These are phyloP conservation scores for Scheffersomyces quercinus DNA, from an alignment of 1,139 yeast genomes.

Conservation along the genomic window DNA sequence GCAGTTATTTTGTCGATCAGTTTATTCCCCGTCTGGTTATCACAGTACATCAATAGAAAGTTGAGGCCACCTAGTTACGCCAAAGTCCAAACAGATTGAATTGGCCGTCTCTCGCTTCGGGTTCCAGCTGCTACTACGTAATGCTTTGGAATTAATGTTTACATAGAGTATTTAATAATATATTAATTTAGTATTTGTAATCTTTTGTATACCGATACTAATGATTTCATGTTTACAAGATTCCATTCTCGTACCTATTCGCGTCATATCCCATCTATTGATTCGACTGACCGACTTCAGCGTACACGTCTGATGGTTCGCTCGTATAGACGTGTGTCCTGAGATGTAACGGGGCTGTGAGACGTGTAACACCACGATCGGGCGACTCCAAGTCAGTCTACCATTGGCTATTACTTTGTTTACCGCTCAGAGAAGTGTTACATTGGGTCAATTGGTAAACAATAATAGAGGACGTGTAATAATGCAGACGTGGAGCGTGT, in stretches of 20 bases:
- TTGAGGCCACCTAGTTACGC: conserved; percentile 95
- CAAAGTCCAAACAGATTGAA: conserved; percentile 77
- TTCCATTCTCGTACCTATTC: too few relatives aligned
- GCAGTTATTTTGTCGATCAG: conserved; percentile 66
- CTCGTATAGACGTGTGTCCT: too few relatives aligned
- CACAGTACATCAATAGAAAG: conserved; percentile 69
- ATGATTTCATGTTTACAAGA: background rate
- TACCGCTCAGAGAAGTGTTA: background rate
- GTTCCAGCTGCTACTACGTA: too few relatives aligned
- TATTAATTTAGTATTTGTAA: background rate
- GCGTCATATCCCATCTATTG: too few relatives aligned
- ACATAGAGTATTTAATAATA: background rate
- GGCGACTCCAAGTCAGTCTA: too few relatives aligned
- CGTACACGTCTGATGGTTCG: too few relatives aligned
- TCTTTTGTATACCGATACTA: background rate
- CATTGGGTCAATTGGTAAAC: background rate
- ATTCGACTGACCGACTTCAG: too few relatives aligned
- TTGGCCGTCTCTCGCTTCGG: background rate
- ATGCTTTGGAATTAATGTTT: background rate
- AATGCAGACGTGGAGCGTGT: conserved; percentile 1
- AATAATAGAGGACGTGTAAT: background rate
- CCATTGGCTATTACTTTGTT: too few relatives aligned
- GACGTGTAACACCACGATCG: too few relatives aligned
- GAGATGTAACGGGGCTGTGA: too few relatives aligned
- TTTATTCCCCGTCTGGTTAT: conserved; percentile 86